Percentiles rank a stretch among this genome's conserved stretches.
Conservation (phyloP, 805 yeast genomes). For the Deakozyma indianensis region DNA sequence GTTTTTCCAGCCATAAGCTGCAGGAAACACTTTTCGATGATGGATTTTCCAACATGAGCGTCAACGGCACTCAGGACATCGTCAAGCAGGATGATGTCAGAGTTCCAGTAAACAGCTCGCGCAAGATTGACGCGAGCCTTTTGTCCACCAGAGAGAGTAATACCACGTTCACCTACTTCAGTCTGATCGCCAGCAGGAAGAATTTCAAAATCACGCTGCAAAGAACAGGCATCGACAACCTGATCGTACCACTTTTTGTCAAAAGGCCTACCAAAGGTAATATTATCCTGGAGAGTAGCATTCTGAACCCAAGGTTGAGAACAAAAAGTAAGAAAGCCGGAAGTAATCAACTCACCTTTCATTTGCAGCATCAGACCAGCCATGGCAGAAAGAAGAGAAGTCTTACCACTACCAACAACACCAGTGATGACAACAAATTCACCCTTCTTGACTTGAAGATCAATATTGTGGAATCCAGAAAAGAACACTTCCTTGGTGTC, state of each 20-base stretch:
- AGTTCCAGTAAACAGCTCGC: slow-evolving; percentile 57
- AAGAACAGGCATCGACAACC: slow-evolving; percentile 50
- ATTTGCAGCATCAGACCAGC: slow-evolving; percentile 54
- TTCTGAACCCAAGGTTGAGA: slow-evolving; percentile 80
- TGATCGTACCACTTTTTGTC: slow-evolving; percentile 35
- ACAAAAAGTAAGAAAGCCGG: slow-evolving; percentile 39
- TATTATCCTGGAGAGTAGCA: slow-evolving; percentile 62
- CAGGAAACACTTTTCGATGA: slow-evolving; percentile 52
- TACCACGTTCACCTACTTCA: slow-evolving; percentile 83
- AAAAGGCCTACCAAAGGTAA: slow-evolving; percentile 47
- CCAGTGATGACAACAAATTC: slow-evolving; percentile 73
- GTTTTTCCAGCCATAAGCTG: slow-evolving; percentile 47
- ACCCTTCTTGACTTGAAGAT: slow-evolving; percentile 40
- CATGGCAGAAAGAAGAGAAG: slow-evolving; percentile 56
- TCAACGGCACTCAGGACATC: slow-evolving; percentile 84
- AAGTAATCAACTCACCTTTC: slow-evolving; percentile 35
- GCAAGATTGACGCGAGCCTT: slow-evolving; percentile 78
- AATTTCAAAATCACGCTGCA: slow-evolving; percentile 48
- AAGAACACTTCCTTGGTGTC: slow-evolving; percentile 13
- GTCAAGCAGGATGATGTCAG: slow-evolving; percentile 56
- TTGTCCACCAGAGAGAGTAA: slow-evolving; percentile 82
- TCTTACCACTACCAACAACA: slow-evolving; percentile 68
- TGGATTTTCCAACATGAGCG: slow-evolving; percentile 69
- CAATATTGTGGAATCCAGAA: slow-evolving; percentile 35
- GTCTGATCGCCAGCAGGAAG: slow-evolving; percentile 65